Evolutionary conservation across 2,329 filamentous ascomycete species (phyloP), one percentile per base, ranked within the genome.

Genomic region (Samsoniella hepiali): DNA sequence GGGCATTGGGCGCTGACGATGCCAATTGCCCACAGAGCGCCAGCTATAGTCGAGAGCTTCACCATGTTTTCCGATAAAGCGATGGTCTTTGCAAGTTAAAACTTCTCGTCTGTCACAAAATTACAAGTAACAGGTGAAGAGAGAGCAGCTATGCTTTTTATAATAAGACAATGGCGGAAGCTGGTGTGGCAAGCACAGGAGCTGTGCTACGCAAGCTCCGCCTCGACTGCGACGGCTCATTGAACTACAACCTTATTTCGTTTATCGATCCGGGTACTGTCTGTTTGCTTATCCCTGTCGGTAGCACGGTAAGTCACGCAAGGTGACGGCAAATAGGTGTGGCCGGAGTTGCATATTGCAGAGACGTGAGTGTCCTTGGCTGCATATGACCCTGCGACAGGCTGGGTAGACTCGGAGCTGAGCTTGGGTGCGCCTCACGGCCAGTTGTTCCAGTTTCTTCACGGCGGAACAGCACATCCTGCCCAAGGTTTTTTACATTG

Each of bases 1-100:
- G 76, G 76, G 36, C 76, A 78, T 40, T 73, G 69, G 1, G 72
- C 73, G 34, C 65, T 45, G 1, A 67, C 69, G 5, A 76, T 51
- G 36, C 69, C 67, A 27, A 69, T 69, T 50, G 75, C 53, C 58
- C 69, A 69, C 54, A 75, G 42, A 17, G 66, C 68, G 31, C 66
- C 62, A 44, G 68, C 29, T n/a, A 73, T 62, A 11, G 71, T 40
- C 5, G 65, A 60, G 31, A 68, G 53, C 29, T 65, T 67, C 54
- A 72, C 68, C 73, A 75, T 75, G 49, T 44, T 67, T 63, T 47
- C 17, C 7, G 29, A 22, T 17, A 17, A 34, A 2, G n/a, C 2
- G 42, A 3, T 17, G 7, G n/a, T 36, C 10, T 22, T 49, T 22
- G 17, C 22, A 11, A 29, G 22, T 10, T 27, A 15, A 29, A 22